phyloP scores from a whole-genome alignment of 2,329 filamentous ascomycete species.

The Apiospora pterosperma region DNA sequence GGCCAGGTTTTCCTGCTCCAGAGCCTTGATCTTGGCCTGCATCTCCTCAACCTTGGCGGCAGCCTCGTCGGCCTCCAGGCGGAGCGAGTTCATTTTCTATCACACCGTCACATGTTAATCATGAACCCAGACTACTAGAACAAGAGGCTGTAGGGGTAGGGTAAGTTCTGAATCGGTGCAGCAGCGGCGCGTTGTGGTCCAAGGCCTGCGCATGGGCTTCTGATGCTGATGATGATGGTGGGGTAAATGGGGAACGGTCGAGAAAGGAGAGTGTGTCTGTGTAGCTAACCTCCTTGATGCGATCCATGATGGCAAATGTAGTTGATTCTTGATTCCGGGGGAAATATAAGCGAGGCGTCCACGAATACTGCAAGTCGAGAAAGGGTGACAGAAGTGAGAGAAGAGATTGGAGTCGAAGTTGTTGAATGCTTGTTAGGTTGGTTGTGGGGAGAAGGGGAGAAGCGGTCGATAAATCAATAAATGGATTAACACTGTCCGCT shows the following conservation, averaged over 20 bases:
- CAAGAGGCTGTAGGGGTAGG: neutral
- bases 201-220: slow-evolving; percentile 10
- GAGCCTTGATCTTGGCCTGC: slow-evolving; percentile 77
- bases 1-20: slow-evolving; percentile 91
- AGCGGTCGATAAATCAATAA: neutral
- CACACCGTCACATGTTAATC: slow-evolving; percentile 7
- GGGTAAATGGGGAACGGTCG: slow-evolving; percentile 23
- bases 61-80: slow-evolving; percentile 87
- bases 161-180: neutral
- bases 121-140: neutral
- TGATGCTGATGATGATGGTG: slow-evolving; percentile 25
- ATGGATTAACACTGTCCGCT: neutral
- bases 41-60: slow-evolving; percentile 81
- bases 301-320: slow-evolving; percentile 63
- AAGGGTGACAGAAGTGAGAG: slow-evolving; percentile 14
- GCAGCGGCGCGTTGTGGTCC: neutral
- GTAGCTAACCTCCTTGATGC: slow-evolving; percentile 75
- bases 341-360: slow-evolving; percentile 27
- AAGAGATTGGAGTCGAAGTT: slow-evolving; percentile 22
- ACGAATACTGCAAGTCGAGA: slow-evolving; percentile 15
- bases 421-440: slow-evolving; percentile 12
- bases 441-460: slow-evolving; percentile 3
- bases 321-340: slow-evolving; percentile 16
- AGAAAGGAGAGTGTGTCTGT: slow-evolving; percentile 12
- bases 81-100: slow-evolving; percentile 93